Evolutionary conservation across 768 basidiomycete genomes (phyloP), one percentile per base, ranked within the genome.

Genomic region (Gelatoporia subvermispora): DNA sequence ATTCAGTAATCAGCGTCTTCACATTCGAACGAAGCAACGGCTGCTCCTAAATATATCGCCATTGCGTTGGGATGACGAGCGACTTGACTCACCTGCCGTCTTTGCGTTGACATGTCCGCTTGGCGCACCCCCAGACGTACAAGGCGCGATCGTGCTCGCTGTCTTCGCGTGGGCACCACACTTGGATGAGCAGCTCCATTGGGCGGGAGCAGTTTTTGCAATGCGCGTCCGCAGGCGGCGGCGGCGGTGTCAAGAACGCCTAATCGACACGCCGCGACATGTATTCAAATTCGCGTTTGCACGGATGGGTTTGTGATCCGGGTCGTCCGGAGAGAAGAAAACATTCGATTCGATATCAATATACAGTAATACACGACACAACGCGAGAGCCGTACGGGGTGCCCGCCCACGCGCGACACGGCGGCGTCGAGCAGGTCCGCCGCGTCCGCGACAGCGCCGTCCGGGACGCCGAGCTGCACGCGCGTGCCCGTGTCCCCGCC

Each of bases 161-260:
- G 34, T 84, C 73, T 60, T 93, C 86, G 56, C 93, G 81, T 0
- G 93, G 93, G 64, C 88, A 93, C 88, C 89, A 93, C 59, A 95
- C 75, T 60, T 94, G 91, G 10, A 88, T 74, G 34, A 93, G 75
- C 18, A 95, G 75, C 54, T 89, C 83, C 88, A 86, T 92, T 0
- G 85, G 79, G 17, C 72, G 66, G 9, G 74, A 71, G 68, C 92
- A 95, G 43, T 75, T 68, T 62, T 77, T 80, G 77, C 92, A 94
- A 43, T 73, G 69, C 5, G 83, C 84, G 21, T 81, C 82, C 48
- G 79, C 68, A 54, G 82, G 66, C 20, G 79, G 60, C 9, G 84
- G 86, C 59, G 68, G 70, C 40, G 77, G 75, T 45, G 81, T 75
- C 57, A 92, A 72, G 56, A 92, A 81, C 40, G 85, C 84, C 90